Conservation (phyloP, 805 yeast genomes). For the Monosporozyma aquatica region DNA sequence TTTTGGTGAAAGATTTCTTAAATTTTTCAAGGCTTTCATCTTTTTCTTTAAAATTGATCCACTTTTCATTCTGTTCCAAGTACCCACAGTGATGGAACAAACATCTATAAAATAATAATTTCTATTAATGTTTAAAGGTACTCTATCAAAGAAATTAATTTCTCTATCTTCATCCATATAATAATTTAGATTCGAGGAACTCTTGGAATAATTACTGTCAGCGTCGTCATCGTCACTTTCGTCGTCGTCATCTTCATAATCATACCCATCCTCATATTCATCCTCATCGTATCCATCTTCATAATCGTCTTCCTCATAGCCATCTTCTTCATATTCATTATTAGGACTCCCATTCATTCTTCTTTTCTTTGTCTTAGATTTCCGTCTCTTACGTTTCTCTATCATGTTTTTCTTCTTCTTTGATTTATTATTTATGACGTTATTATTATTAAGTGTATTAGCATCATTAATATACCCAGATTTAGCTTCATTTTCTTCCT, state of each 20-base stretch:
- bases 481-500: neutral
- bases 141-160: conserved; percentile 28
- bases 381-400: neutral
- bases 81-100: conserved; percentile 60
- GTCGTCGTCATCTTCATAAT: conserved; percentile 9
- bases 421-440: conserved; percentile 2
- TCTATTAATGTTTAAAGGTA: conserved; percentile 52
- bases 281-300: conserved; percentile 3
- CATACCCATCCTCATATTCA: neutral
- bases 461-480: too few relatives aligned
- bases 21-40: conserved; percentile 33
- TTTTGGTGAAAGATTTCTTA: conserved; percentile 59
- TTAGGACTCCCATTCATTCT: neutral
- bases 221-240: conserved; percentile 4
- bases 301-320: neutral
- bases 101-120: conserved; percentile 63
- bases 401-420: too few relatives aligned
- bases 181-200: neutral
- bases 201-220: neutral
- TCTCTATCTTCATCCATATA: neutral
- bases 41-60: conserved; percentile 40
- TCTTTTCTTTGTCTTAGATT: conserved; percentile 5
- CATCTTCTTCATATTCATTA: neutral
- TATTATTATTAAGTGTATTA: too few relatives aligned
- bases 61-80: conserved; percentile 70